Evolutionary conservation across 345 rosid genomes (phyloP), one percentile per base, ranked within the genome.

Genomic region (Stellera chamaejasme): DNA sequence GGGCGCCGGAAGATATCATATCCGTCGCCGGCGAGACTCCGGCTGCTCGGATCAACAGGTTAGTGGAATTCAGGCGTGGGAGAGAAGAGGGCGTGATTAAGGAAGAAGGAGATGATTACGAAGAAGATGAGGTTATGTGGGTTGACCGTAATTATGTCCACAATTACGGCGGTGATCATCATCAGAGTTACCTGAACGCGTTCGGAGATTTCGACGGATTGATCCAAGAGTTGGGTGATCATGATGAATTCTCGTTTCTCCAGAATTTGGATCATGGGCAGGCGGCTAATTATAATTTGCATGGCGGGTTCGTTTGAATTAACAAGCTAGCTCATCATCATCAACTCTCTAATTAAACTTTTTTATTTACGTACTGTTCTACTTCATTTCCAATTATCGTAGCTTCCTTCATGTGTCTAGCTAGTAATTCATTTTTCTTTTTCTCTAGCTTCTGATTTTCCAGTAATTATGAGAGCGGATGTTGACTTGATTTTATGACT

Each of bases 181-280:
- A 73, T 41, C 81, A 81, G 45, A 84, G 79, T 6, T 84, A 79
- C 62, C 73, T 79, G 15, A 67, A 72, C 36, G 78, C 79, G 0
- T 82, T 87, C 60, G 68, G 77, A 59, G 88, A 85, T 67, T 78
- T 85, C 19, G 89, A 79, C 64, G 94, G 90, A 7, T 79, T 85
- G 56, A 78, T 81, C 48, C 90, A 82, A 65, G 84, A 82, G n/a
- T 78, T 85, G 60, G 82, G 67, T 61, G 7, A 32, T 32, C 3
- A 32, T 32, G 88, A 77, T 50, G 88, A 79, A 64, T 75, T 79
- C 47, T 66, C 91, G 15, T 69, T 72, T 58, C 50, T 73, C 26
- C 81, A 83, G 7, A 32, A 32, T 63, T 48, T 69, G 66, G 79
- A 67, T 19, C 23, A 19, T 65, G 48, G 74, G 55, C 54, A 76